phyloP scores from a whole-genome alignment of 2,329 filamentous ascomycete genomes.

The Colletotrichum navitas region DNA sequence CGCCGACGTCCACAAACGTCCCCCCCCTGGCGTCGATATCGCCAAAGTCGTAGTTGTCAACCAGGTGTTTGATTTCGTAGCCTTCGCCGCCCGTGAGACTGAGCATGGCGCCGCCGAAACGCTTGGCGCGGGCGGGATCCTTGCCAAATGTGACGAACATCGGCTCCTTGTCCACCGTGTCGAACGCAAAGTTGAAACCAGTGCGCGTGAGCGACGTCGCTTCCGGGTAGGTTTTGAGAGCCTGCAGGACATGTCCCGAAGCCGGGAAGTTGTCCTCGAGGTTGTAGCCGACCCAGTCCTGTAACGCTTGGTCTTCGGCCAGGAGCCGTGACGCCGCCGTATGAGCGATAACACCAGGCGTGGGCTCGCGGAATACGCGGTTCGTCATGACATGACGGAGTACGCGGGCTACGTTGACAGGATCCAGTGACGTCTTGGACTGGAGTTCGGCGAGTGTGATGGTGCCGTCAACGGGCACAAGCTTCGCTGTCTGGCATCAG shows the following conservation, averaged over 20 bases:
- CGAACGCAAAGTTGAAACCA: constrained; percentile 65
- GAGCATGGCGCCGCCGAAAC: constrained; percentile 68
- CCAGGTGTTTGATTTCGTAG: constrained; percentile 65
- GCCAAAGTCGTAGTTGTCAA: constrained; percentile 67
- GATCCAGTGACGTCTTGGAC: constrained; percentile 59
- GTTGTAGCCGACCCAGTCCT: constrained; percentile 69
- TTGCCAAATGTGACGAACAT: constrained; percentile 68
- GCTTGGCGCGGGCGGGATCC: constrained; percentile 59
- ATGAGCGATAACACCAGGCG: constrained; percentile 65
- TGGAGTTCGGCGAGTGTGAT: constrained; percentile 62
- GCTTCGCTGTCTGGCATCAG: constrained; percentile 55
- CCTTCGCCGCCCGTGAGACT: constrained; percentile 68
- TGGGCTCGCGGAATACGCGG: constrained; percentile 66
- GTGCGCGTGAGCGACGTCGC: constrained; percentile 62
- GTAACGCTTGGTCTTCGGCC: constrained; percentile 60
- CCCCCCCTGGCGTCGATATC: constrained; percentile 59
- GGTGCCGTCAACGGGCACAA: constrained; percentile 61
- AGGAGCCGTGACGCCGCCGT: constrained; percentile 66
- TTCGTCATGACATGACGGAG: constrained; percentile 70
- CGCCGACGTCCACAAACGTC: constrained; percentile 70
- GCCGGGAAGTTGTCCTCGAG: constrained; percentile 66
- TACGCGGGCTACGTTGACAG: constrained; percentile 63
- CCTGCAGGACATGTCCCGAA: constrained; percentile 59
- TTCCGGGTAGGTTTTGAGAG: constrained; percentile 59
- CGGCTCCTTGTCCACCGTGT: constrained; percentile 63